Evolutionary conservation across 2,329 filamentous ascomycete species (phyloP).

Genomic region (Sarocladiaceae sp.): DNA sequence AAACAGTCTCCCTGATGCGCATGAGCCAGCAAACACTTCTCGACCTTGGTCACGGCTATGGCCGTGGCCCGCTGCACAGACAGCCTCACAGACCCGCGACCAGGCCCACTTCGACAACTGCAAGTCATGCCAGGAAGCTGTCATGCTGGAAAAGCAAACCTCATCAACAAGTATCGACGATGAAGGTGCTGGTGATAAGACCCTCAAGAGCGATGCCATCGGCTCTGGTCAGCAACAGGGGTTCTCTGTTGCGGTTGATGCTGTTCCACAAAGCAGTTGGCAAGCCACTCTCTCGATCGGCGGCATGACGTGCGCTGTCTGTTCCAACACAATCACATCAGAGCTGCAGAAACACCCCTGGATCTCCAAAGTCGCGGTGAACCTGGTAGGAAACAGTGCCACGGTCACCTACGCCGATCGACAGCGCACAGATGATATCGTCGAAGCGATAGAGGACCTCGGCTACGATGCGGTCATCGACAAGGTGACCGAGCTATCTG

Average conservation of each 20-base stretch:
- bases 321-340: constrained; percentile 55
- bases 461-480: constrained; percentile 61
- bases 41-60: background rate
- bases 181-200: background rate
- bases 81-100: constrained; percentile 18
- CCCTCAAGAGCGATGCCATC: background rate
- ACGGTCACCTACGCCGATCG: constrained; percentile 46
- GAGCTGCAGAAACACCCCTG: constrained; percentile 51
- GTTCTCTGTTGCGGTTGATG: background rate
- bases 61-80: constrained; percentile 22
- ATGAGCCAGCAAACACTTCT: background rate
- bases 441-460: constrained; percentile 50
- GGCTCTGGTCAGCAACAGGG: no score
- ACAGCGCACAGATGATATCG: constrained; percentile 25
- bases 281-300: constrained; percentile 52
- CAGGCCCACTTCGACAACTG: constrained; percentile 31
- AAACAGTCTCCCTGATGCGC: background rate
- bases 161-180: background rate
- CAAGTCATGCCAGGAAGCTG: constrained; percentile 25
- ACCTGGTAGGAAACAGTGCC: constrained; percentile 62
- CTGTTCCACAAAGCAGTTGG: constrained; percentile 25
- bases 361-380: constrained; percentile 53
- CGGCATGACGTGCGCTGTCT: constrained; percentile 70
- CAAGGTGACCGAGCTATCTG: constrained; percentile 36
- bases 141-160: background rate